Evolutionary conservation across 2,329 filamentous ascomycete species (phyloP), one percentile per base, ranked within the genome.

Genomic region (Claviceps digitariae): DNA sequence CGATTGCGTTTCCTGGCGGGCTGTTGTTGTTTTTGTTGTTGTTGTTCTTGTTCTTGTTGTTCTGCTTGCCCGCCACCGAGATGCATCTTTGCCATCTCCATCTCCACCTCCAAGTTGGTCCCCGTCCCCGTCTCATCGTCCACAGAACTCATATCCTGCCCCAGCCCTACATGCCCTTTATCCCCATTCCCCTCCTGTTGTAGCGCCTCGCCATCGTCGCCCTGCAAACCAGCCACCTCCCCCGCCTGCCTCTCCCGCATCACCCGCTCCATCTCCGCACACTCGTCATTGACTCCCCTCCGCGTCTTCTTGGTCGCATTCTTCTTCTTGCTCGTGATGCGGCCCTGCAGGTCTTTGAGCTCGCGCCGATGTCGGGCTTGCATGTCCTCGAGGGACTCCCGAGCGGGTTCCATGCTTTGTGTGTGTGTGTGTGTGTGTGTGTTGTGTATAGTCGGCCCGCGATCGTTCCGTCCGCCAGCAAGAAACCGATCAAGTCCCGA

Each of bases 261-360:
- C 53, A 79, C 70, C 8, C 78, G 73, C 66, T 91, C 86, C 58
- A 89, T 73, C 52, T 79, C 74, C 56, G 84, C 84, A 59, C 87
- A 89, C 65, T 91, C 87, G 51, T 85, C 76, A 43, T 86, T 88
- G 63, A 91, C 74, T 29, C 84, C 83, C 66, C 85, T 88, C 63
- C 73, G 81, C 60, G 77, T 90, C 81, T 82, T 89, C 72, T 97
- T 98, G 48, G 86, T 94, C 17, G 93, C 90, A 60, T 87, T 85
- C 75, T 96, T 97, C 76, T 96, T 98, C 77, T 96, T 97, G 71
- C 86, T 90, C 5, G 88, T 96, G 63, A 94, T 83, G 55, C 85
- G 83, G 50, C 82, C 79, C 67, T 95, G 87, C 27, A 98, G 77
- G 56, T 97, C 91, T 61, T 83, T 84, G 67, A 86, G 83, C 71